Percentiles rank a stretch among this genome's conserved stretches.
Evolutionary conservation across 495 filamentous ascomycete genomes (phyloP).

Genomic region (Neohortaea acidophila): DNA sequence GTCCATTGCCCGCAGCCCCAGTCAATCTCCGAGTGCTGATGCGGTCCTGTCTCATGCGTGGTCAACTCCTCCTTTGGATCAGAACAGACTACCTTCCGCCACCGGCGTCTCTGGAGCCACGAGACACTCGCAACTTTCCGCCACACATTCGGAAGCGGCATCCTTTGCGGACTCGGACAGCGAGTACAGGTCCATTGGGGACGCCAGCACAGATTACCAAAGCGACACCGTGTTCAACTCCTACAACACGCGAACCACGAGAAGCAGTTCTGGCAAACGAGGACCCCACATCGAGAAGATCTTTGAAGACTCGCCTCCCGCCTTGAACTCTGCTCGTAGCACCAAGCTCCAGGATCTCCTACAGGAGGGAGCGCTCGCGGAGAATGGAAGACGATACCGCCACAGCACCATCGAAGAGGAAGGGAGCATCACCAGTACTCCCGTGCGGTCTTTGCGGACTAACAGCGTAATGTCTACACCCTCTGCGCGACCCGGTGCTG

Average conservation of each 20-base stretch:
- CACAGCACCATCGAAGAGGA: slow-evolving; percentile 53
- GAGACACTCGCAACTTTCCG: slow-evolving; percentile 18
- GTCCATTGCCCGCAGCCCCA: no score
- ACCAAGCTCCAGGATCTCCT: slow-evolving; percentile 35
- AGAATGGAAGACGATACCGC: slow-evolving; percentile 21
- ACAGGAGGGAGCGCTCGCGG: slow-evolving; percentile 31
- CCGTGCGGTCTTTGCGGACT: slow-evolving; percentile 27
- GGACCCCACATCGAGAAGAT: slow-evolving; percentile 63
- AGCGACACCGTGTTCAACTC: slow-evolving; percentile 91
- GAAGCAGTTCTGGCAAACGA: slow-evolving; percentile 35
- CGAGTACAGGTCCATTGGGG: slow-evolving; percentile 64
- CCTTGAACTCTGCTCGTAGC: slow-evolving; percentile 20
- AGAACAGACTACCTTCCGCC: slow-evolving; percentile 7
- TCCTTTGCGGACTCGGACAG: slow-evolving; percentile 57
- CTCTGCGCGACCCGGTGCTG: slow-evolving; percentile 8
- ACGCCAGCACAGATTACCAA: slow-evolving; percentile 72
- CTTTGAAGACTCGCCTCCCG: slow-evolving; percentile 63
- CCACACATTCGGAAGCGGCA: slow-evolving; percentile 40
- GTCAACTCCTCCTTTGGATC: slow-evolving; percentile 5
- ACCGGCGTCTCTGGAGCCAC: background rate
- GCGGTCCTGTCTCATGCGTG: background rate
- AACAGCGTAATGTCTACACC: slow-evolving; percentile 13
- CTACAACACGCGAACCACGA: slow-evolving; percentile 64
- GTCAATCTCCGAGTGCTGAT: background rate
- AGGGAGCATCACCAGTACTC: slow-evolving; percentile 39